A percentile compares a stretch with the other conserved stretches of the same genome.
These are phyloP conservation scores for Hypoxylon intermedium DNA, from an alignment of 495 filamentous ascomycete genomes.

Conservation along the genomic window DNA sequence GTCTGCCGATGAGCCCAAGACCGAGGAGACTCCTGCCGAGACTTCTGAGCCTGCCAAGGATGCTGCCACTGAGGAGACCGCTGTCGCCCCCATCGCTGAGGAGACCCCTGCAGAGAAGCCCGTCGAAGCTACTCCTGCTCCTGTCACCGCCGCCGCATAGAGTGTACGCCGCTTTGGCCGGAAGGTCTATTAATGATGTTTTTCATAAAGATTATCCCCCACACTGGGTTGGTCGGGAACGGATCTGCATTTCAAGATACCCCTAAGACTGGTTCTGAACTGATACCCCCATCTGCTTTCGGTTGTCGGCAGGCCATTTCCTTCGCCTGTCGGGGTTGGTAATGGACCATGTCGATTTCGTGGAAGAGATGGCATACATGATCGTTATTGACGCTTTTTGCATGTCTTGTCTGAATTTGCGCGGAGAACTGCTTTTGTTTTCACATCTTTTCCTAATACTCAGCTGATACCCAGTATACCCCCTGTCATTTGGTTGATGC, in stretches of 20 bases:
- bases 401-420: conserved; percentile 42
- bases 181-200: conserved; percentile 41
- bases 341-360: conserved; percentile 26
- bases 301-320: conserved; percentile 25
- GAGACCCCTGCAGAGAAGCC: conserved; percentile 49
- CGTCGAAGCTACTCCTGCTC: conserved; percentile 46
- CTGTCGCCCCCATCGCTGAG: conserved; percentile 39
- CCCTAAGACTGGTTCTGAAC: conserved; percentile 58
- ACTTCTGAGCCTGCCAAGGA: conserved; percentile 57
- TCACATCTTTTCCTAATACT: conserved; percentile 45
- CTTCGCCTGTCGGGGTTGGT: conserved; percentile 18
- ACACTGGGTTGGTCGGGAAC: conserved; percentile 55
- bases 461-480: conserved; percentile 51
- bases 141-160: conserved; percentile 58
- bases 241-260: conserved; percentile 66
- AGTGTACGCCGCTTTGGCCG: conserved; percentile 38
- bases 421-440: conserved; percentile 43
- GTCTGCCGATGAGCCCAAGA: conserved; percentile 51
- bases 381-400: conserved; percentile 45
- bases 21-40: conserved; percentile 60
- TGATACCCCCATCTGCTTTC: conserved; percentile 54
- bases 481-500: conserved; percentile 44
- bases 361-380: conserved; percentile 39
- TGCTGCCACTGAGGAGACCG: conserved; percentile 50
- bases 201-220: conserved; percentile 44